phyloP scores from a whole-genome alignment of 805 yeast genomes.

The Sugiyamaella floridensis region DNA sequence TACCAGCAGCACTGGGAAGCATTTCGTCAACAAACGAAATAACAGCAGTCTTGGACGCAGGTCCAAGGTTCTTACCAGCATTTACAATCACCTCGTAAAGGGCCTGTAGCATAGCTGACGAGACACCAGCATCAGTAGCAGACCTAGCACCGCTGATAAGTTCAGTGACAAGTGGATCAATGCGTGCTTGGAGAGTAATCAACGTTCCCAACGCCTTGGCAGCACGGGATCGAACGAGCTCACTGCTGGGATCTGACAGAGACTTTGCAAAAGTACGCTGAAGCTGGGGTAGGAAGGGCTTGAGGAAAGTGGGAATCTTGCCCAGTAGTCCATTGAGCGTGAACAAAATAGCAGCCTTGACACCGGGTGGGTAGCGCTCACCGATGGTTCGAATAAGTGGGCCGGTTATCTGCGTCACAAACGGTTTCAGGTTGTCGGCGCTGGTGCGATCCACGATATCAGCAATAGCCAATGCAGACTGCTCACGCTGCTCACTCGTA shows the following conservation, averaged over 20 bases:
- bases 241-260: constrained; percentile 64
- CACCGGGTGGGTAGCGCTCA: constrained; percentile 84
- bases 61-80: constrained; percentile 74
- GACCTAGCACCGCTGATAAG: constrained; percentile 64
- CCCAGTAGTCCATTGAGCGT: constrained; percentile 73
- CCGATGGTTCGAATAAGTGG: constrained; percentile 97
- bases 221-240: constrained; percentile 69
- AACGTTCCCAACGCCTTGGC: constrained; percentile 85
- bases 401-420: constrained; percentile 91
- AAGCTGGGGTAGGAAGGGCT: constrained; percentile 95
- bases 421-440: constrained; percentile 63
- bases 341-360: constrained; percentile 85
- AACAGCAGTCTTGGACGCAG: constrained; percentile 59
- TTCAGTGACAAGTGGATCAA: constrained; percentile 86
- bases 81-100: constrained; percentile 71
- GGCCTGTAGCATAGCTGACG: constrained; percentile 73
- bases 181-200: constrained; percentile 84
- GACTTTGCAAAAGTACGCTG: constrained; percentile 96
- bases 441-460: constrained; percentile 79
- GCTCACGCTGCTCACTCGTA: constrained; percentile 70
- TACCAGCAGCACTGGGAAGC: neutral
- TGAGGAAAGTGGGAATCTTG: constrained; percentile 82
- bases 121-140: constrained; percentile 60
- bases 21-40: constrained; percentile 62
- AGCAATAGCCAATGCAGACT: constrained; percentile 83